Evolutionary conservation across 805 yeast species (phyloP).

Genomic region (Metschnikowia drakensbergensis): DNA sequence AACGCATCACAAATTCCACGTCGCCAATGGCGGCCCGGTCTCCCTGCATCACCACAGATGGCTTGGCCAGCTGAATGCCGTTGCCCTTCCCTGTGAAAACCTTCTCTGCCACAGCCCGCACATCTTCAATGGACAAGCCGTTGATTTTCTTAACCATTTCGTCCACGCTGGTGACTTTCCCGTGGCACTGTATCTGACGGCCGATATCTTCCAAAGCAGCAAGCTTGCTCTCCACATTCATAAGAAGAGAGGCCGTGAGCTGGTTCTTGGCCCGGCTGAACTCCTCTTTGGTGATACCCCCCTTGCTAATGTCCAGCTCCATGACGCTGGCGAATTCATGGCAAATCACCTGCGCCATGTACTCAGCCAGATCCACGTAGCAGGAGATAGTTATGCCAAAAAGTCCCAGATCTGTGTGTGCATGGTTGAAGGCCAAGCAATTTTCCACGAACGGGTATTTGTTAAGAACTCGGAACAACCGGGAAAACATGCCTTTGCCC

Average conservation of each 20-base stretch:
- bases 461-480: conserved; percentile 86
- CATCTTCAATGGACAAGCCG: conserved; percentile 59
- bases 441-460: conserved; percentile 89
- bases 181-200: conserved; percentile 85
- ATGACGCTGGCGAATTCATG: conserved; percentile 35
- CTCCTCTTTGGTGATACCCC: conserved; percentile 66
- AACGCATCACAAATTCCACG: conserved; percentile 56
- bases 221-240: conserved; percentile 89
- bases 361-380: conserved; percentile 80
- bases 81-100: conserved; percentile 63
- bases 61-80: conserved; percentile 50
- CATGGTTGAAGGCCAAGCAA: conserved; percentile 83
- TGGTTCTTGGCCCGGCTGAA: conserved; percentile 90
- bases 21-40: conserved; percentile 84
- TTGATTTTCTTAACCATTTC: conserved; percentile 84
- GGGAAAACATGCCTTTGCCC: conserved; percentile 97
- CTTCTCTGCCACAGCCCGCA: conserved; percentile 67
- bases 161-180: conserved; percentile 63
- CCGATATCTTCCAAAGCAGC: conserved; percentile 96
- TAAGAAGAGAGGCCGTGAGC: conserved; percentile 76
- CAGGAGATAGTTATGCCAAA: conserved; percentile 87
- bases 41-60: conserved; percentile 91
- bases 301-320: conserved; percentile 36
- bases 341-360: conserved; percentile 74
- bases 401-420: conserved; percentile 85